Base-by-base conservation (phyloP, 805 yeast species). In the Wickerhamomyces bisporus region DNA sequence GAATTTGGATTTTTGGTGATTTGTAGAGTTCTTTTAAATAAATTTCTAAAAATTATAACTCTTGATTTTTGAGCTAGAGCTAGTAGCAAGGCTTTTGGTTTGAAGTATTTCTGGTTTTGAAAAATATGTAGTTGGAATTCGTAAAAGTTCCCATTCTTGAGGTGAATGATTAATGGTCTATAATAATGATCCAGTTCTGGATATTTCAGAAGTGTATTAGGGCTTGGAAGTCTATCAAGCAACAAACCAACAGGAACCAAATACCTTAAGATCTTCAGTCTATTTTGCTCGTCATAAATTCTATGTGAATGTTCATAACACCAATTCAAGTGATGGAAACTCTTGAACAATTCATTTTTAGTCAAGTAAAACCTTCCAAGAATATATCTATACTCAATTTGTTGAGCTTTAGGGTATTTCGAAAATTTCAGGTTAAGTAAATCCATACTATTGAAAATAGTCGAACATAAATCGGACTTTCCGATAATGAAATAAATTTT, bases 381-480 rank as follows among this genome's bases (percentile, higher is more conserved):
- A 33, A 73, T 66, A 49, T 65, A 77, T 34, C 83, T 55, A 53
- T 76, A 79, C 35, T 70, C 72, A 6, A 77, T 50, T 32, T 73
- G 68, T 44, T 75, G 75, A 14, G 66, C 55, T 30, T 49, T 62
- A 4, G 66, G 53, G 29, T 68, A 75, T n/a, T 61, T 55, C 3
- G 45, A 45, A 36, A 68, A 66, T 28, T 62, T 65, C 28, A 78
- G 58, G 18, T 63, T 60, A 15, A 79, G 65, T 34, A 73, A 47
- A 33, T 71, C 75, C 63, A 79, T 71, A 53, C 78, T 79, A 25
- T 80, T 69, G 49, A 77, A 77, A 28, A 79, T 76, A 47, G 79
- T 77, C 26, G 77, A 68, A 56, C 85, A 79, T 14, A 77, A 58
- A 46, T 77, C 62, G 6, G 83, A 81, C 23, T 72, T 75, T 23